phyloP scores from a whole-genome alignment of 495 filamentous ascomycete genomes.

The Penicillium bovifimosum region DNA sequence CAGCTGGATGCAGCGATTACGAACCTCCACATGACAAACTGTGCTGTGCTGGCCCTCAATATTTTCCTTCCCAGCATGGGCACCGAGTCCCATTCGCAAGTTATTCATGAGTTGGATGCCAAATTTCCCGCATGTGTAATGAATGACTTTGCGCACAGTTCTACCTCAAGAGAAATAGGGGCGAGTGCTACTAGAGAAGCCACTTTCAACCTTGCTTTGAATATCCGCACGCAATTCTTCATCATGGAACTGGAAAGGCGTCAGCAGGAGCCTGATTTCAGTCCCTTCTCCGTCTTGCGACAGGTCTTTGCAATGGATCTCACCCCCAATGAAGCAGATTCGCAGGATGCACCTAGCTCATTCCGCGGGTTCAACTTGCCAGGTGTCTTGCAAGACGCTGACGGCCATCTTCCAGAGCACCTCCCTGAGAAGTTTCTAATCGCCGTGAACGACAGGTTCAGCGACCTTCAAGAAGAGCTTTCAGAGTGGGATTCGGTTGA shows the following conservation, averaged over 20 bases:
- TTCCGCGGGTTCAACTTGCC: conserved; percentile 34
- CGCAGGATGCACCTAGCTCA: conserved; percentile 7
- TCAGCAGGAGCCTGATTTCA: conserved; percentile 22
- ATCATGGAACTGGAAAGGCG: conserved; percentile 28
- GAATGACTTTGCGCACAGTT: conserved; percentile 12
- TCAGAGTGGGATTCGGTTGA: conserved; percentile 20
- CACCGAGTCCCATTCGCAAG: conserved; percentile 11
- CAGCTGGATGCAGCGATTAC: conserved; percentile 21
- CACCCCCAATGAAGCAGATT: conserved; percentile 11
- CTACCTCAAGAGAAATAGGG: conserved; percentile 9
- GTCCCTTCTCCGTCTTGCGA: conserved; percentile 22
- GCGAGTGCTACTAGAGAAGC: conserved; percentile 23
- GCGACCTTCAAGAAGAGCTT: conserved; percentile 26
- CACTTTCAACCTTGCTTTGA: conserved; percentile 36
- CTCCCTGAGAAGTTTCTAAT: conserved; percentile 30
- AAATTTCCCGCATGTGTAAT: conserved; percentile 34
- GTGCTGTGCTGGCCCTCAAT: conserved; percentile 32
- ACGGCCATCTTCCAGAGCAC: conserved; percentile 30
- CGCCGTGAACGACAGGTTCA: conserved; percentile 28
- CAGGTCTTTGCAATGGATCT: conserved; percentile 25
- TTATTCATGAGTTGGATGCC: conserved; percentile 26
- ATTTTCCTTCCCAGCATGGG: conserved; percentile 23
- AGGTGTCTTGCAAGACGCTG: conserved; percentile 19
- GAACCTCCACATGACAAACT: conserved; percentile 36
- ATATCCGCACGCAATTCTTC: conserved; percentile 37